Evolutionary conservation across 2,329 filamentous ascomycete genomes (phyloP).

Genomic region (Drechslera avenae): DNA sequence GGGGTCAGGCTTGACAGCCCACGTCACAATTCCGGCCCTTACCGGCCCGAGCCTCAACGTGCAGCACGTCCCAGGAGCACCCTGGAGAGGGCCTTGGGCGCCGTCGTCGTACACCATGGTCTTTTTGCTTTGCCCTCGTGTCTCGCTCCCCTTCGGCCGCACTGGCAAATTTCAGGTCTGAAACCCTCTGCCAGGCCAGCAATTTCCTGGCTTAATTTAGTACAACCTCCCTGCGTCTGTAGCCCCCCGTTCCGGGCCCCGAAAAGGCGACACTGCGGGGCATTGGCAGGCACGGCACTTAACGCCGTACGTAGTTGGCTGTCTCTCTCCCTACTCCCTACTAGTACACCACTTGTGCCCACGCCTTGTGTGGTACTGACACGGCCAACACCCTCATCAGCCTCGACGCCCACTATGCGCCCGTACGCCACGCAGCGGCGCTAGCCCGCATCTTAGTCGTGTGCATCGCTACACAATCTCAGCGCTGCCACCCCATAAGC

Average conservation of each 20-base stretch:
- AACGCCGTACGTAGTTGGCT: conserved; percentile 6
- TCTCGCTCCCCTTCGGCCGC: conserved; percentile 1
- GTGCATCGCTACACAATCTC: conserved; percentile 15
- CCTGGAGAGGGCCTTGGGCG: conserved; percentile 9
- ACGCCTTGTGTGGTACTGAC: conserved; percentile 15
- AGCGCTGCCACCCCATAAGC: conserved; percentile 15
- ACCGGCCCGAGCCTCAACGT: conserved; percentile 38
- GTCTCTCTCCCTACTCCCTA: background rate
- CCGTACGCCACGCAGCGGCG: conserved; percentile 17
- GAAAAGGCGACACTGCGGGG: conserved; percentile 6
- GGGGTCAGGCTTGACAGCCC: conserved; percentile 23
- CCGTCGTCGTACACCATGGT: conserved; percentile 14
- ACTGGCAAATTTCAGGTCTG: conserved; percentile 1
- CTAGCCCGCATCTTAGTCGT: conserved; percentile 18
- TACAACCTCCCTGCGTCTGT: conserved; percentile 7
- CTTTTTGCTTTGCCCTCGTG: conserved; percentile 13
- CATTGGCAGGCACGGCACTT: conserved; percentile 6
- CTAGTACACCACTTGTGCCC: conserved; percentile 13
- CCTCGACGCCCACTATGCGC: conserved; percentile 12
- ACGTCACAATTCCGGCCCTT: conserved; percentile 34
- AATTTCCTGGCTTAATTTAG: conserved; percentile 15
- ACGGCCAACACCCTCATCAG: conserved; percentile 12
- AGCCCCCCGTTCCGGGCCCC: background rate
- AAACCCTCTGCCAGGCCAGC: conserved; percentile 4
- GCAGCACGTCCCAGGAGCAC: conserved; percentile 27